Base-by-base conservation (phyloP, 176 grass and related monocot species). In the Chloris gayana region DNA sequence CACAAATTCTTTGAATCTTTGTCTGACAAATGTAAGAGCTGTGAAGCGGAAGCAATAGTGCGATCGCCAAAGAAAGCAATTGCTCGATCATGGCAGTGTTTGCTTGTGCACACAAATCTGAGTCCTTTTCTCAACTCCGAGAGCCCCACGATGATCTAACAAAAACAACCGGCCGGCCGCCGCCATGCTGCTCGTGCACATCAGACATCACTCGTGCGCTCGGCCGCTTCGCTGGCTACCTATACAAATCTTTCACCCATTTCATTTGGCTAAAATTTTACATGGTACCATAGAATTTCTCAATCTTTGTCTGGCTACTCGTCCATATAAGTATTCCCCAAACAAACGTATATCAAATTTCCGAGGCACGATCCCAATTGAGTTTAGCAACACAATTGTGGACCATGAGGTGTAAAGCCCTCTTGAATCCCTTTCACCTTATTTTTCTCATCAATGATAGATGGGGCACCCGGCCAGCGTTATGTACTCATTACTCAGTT, bases 1-100 rank as follows among this genome's bases (percentile, higher is more conserved):
- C 82, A 57, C 56, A 25, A 25, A 85, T 81, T 89, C 45, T 81
- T 85, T 89, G 42, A 75, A 80, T 85, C 71, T 76, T 85, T 85
- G 22, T 30, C 26, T 69, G 64, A 41, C 71, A 5, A 29, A 61
- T 61, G 25, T 54, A 50, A 75, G 80, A 75, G 22, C 22, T 10
- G 21, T 17, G 34, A 64, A 61, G 34, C 9, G 19, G 41, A 57
- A 69, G n/a, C 22, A 56, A 53, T 67, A 54, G 18, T 9, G n/a
- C 21, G 10, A 22, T 57, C 54, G 54, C 54, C 54, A 24, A n/a
- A 57, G 24, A 50, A 49, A 78, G 6, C 9, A 72, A 56, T 32
- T 14, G 6, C 79, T 76, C 4, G 1, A 75, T 80, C 70, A 64
- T 84, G 49, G 38, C 37, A 2, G 2, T 33, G 79, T 77, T 73